Conservation (phyloP, 2,329 filamentous ascomycete genomes). For the Eurotiales sp. region DNA sequence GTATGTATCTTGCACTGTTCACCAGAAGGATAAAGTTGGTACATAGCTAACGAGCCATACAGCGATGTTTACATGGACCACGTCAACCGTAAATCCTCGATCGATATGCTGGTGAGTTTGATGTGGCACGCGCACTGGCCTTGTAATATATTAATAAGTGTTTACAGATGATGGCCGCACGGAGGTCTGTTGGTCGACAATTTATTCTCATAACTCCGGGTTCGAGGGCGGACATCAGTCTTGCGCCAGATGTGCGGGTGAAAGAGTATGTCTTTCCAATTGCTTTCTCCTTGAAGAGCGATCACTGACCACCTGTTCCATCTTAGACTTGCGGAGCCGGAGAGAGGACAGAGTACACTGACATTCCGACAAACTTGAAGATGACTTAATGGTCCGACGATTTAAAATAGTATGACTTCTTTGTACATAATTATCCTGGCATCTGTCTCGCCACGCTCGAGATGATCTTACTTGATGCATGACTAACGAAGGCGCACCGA, state of each 20-base stretch:
- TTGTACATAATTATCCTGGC: too few species aligned
- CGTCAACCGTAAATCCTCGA: slow-evolving; percentile 88
- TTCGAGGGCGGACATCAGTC: slow-evolving; percentile 57
- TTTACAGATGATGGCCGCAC: slow-evolving; percentile 70
- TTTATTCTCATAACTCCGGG: slow-evolving; percentile 97
- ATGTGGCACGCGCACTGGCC: background rate
- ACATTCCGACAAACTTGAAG: slow-evolving; percentile 27
- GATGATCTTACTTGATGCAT: too few species aligned
- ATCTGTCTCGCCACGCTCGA: too few species aligned
- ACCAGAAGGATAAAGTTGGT: too few species aligned
- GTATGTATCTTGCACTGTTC: slow-evolving; percentile 33
- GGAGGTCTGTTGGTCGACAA: slow-evolving; percentile 82
- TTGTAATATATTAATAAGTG: background rate
- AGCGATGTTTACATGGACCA: slow-evolving; percentile 98
- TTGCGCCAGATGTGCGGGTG: slow-evolving; percentile 42
- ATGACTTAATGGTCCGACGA: background rate
- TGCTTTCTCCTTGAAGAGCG: background rate
- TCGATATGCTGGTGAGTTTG: slow-evolving; percentile 77
- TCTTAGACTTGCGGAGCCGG: slow-evolving; percentile 40
- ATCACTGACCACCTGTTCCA: slow-evolving; percentile 3
- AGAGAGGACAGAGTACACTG: slow-evolving; percentile 41
- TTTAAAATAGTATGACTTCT: too few species aligned
- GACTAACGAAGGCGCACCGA: too few species aligned
- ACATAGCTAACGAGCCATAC: background rate
- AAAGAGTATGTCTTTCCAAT: slow-evolving; percentile 37